These are phyloP conservation scores for Bryopsis sp. DNA, from an alignment of 139 green algal genomes.

Conservation along the genomic window DNA sequence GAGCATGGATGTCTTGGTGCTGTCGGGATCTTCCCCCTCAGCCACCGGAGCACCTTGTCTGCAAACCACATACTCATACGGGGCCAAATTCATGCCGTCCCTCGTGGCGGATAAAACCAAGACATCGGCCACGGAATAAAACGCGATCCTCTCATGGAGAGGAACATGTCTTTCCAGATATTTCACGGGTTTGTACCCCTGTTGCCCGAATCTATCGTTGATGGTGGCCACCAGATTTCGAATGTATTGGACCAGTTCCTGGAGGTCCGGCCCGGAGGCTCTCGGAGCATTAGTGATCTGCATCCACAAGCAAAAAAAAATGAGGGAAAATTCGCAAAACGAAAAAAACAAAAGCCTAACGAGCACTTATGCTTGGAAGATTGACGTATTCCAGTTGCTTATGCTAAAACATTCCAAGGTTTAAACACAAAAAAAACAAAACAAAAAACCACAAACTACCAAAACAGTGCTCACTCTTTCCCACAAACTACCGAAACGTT, in stretches of 20 bases:
- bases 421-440: conserved; percentile 11
- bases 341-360: not conserved
- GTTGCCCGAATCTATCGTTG: conserved; percentile 48
- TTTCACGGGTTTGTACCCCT: conserved; percentile 67
- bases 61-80: conserved; percentile 98
- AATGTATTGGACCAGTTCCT: conserved; percentile 66
- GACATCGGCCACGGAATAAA: conserved; percentile 73
- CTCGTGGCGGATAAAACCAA: conserved; percentile 86
- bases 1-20: conserved; percentile 15
- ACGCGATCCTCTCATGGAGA: conserved; percentile 89
- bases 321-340: not conserved
- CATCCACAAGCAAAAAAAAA: not conserved
- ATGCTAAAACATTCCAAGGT: no score
- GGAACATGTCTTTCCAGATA: conserved; percentile 82
- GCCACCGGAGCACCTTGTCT: conserved; percentile 51
- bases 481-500: no score
- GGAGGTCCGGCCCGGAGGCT: conserved; percentile 58
- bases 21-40: no score
- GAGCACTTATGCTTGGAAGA: not conserved
- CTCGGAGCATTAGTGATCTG: conserved; percentile 56
- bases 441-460: not conserved
- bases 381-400: not conserved
- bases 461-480: no score
- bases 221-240: conserved; percentile 54
- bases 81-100: conserved; percentile 95